phyloP scores from a whole-genome alignment of 352 stramenopile genomes.

The Globisporangium recalcitrans region DNA sequence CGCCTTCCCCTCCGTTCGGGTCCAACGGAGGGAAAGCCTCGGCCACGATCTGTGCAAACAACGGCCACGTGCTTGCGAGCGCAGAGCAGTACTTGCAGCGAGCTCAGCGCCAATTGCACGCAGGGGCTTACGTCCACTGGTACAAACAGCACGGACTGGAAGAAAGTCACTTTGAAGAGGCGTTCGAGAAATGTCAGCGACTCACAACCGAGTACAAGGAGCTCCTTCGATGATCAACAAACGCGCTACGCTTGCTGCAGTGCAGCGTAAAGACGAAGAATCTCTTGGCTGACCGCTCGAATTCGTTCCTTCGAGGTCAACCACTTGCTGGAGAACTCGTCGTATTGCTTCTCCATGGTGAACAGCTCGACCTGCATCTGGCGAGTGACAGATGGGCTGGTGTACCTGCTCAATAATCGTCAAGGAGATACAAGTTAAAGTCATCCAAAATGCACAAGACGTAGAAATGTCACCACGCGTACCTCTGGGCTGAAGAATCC shows the following conservation, averaged over 20 bases:
- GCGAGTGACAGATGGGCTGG: neutral
- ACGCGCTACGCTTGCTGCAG: neutral
- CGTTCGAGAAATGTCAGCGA: constrained; percentile 24
- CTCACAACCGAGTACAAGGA: constrained; percentile 26
- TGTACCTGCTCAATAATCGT: too few relatives aligned
- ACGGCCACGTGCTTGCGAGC: constrained; percentile 25
- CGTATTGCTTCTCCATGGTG: constrained; percentile 14
- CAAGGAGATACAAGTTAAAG: too few relatives aligned
- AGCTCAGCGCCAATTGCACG: constrained; percentile 28
- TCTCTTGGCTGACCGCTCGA: constrained; percentile 1
- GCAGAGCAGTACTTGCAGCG: constrained; percentile 29
- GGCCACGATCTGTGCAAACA: constrained; percentile 26
- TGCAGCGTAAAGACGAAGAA: constrained; percentile 8
- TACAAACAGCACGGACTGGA: constrained; percentile 42
- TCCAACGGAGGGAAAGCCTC: constrained; percentile 13
- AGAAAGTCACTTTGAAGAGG: constrained; percentile 27
- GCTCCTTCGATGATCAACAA: constrained; percentile 13
- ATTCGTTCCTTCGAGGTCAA: constrained; percentile 14
- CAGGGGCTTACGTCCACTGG: constrained; percentile 37
- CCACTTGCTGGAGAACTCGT: constrained; percentile 7
- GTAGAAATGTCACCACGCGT: neutral
- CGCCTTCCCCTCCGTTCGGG: constrained; percentile 18
- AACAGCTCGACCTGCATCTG: constrained; percentile 10
- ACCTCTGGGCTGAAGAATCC: constrained; percentile 1
- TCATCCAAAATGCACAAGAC: neutral